phyloP scores from a whole-genome alignment of 345 rosid genomes.

The Anacardium occidentale region DNA sequence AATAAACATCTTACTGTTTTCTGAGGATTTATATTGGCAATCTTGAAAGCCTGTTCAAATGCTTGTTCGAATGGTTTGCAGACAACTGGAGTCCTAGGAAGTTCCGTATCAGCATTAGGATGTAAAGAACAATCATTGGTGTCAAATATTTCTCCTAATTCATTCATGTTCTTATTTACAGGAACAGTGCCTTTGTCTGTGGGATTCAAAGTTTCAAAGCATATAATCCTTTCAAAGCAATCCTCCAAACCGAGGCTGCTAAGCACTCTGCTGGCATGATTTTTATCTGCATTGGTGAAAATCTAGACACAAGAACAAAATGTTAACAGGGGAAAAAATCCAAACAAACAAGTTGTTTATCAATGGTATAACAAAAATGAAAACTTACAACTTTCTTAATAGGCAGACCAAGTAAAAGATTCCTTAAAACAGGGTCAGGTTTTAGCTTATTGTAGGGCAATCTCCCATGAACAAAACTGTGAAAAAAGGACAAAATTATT shows the following conservation, averaged over 20 bases:
- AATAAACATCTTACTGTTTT: constrained; percentile 56
- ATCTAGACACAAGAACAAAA: constrained; percentile 33
- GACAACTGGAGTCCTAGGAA: constrained; percentile 63
- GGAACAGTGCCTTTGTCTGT: constrained; percentile 27
- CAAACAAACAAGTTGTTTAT: not conserved
- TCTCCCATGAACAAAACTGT: constrained; percentile 90
- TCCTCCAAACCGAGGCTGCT: constrained; percentile 81
- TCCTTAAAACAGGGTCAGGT: constrained; percentile 83
- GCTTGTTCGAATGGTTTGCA: constrained; percentile 90
- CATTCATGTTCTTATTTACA: constrained; percentile 24
- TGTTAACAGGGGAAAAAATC: not conserved
- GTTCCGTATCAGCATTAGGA: constrained; percentile 28
- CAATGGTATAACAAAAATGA: not conserved
- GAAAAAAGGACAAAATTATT: constrained; percentile 7
- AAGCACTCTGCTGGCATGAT: constrained; percentile 70
- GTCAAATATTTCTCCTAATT: constrained; percentile 38
- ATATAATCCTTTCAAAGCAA: constrained; percentile 80
- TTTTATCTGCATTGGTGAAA: constrained; percentile 83
- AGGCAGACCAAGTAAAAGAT: constrained; percentile 81
- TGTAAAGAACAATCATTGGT: constrained; percentile 35
- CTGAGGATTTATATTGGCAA: constrained; percentile 65
- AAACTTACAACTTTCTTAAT: constrained; percentile 71
- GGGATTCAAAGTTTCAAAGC: constrained; percentile 86
- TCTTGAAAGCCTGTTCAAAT: constrained; percentile 65
- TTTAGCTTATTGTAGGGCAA: constrained; percentile 72